A percentile compares a stretch with the other conserved stretches of the same genome.
These are phyloP conservation scores for Kluyveromyces sp. DNA, from an alignment of 1,139 yeast species.

Conservation along the genomic window DNA sequence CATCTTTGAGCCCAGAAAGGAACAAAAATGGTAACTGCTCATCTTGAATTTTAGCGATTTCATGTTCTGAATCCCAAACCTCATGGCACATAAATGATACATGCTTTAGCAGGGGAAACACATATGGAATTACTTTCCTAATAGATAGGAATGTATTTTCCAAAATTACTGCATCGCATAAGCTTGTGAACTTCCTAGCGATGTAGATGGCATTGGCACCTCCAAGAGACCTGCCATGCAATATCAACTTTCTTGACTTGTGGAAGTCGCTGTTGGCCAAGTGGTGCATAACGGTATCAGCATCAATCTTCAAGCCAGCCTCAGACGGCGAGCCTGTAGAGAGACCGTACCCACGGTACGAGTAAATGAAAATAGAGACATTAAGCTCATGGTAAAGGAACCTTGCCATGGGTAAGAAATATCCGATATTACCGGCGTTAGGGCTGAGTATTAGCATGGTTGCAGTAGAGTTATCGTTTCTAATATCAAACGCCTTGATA, in stretches of 20 bases:
- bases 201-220: conserved; percentile 91
- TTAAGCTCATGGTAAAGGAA: conserved; percentile 57
- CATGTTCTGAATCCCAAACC: conserved; percentile 70
- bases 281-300: conserved; percentile 61
- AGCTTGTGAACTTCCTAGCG: conserved; percentile 47
- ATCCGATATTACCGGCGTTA: conserved; percentile 96
- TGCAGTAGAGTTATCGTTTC: conserved; percentile 37
- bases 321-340: conserved; percentile 78
- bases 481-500: conserved; percentile 43
- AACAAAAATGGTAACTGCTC: conserved; percentile 57
- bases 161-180: conserved; percentile 56
- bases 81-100: conserved; percentile 64
- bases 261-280: conserved; percentile 46
- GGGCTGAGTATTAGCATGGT: conserved; percentile 81
- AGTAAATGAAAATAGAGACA: conserved; percentile 76
- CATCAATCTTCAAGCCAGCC: conserved; percentile 73
- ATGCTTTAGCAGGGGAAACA: conserved; percentile 61
- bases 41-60: conserved; percentile 45
- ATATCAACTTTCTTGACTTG: conserved; percentile 44
- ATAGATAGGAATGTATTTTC: conserved; percentile 85
- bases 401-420: conserved; percentile 75
- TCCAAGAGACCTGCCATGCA: conserved; percentile 88
- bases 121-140: conserved; percentile 71
- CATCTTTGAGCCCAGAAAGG: conserved; percentile 71
- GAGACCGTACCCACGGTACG: conserved; percentile 88